Evolutionary conservation across 225 moss, liverwort and hornwort genomes (phyloP).

Genomic region (Straminergon stramineum): DNA sequence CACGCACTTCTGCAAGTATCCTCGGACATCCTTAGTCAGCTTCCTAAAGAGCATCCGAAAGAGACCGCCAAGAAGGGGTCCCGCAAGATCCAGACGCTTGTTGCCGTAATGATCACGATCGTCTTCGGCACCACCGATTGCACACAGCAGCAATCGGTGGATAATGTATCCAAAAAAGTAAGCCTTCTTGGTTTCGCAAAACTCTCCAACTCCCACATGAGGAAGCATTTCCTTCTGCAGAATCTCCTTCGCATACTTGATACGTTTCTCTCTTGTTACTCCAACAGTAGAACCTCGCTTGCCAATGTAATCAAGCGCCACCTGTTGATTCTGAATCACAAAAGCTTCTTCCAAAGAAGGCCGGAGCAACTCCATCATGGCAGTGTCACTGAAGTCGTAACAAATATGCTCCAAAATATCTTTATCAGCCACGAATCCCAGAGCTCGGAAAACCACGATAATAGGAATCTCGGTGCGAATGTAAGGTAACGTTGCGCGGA

Average conservation of each 20-base stretch:
- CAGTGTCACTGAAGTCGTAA: constrained; percentile 91
- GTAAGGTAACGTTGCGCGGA: constrained; percentile 92
- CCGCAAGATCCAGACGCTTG: constrained; percentile 95
- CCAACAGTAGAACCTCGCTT: constrained; percentile 98
- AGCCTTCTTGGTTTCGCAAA: constrained; percentile 96
- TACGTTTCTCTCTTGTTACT: constrained; percentile 92
- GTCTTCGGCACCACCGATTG: constrained; percentile 90
- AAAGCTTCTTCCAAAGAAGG: constrained; percentile 98
- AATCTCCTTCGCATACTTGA: constrained; percentile 98
- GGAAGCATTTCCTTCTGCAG: constrained; percentile 99
- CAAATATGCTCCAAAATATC: constrained; percentile 97
- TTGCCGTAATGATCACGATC: constrained; percentile 99
- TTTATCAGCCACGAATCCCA: constrained; percentile 97
- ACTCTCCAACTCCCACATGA: constrained; percentile 96
- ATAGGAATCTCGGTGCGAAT: constrained; percentile 96
- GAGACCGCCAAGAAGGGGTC: constrained; percentile 95
- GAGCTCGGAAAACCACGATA: constrained; percentile 92
- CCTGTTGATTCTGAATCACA: constrained; percentile 98
- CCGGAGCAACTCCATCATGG: constrained; percentile 97
- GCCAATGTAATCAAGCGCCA: constrained; percentile 98
- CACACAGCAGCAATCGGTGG: constrained; percentile 87
- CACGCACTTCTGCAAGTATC: constrained; percentile 97
- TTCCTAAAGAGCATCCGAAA: constrained; percentile 98
- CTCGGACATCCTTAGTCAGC: constrained; percentile 95
- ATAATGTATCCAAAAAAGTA: constrained; percentile 99